These are phyloP conservation scores for Diplodia sapinea DNA, from an alignment of 2,329 filamentous ascomycete genomes.

Conservation along the genomic window DNA sequence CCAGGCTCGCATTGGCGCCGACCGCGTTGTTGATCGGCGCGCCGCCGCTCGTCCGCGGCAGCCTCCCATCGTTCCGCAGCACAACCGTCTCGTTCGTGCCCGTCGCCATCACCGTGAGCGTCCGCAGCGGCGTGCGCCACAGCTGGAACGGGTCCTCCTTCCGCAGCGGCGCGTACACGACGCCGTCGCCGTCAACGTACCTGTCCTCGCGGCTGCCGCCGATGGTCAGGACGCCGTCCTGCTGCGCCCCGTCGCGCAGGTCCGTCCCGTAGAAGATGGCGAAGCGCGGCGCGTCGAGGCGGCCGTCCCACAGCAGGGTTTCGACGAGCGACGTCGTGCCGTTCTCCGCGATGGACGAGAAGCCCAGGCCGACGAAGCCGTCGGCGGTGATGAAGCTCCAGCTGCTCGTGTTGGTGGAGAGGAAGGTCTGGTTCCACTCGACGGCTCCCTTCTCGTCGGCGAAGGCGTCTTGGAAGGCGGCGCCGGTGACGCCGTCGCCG, in stretches of 20 bases:
- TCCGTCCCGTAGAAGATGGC: constrained; percentile 35
- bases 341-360: constrained; percentile 35
- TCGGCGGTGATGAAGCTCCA: constrained; percentile 37
- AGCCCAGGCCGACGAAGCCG: constrained; percentile 36
- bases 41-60: constrained; percentile 26
- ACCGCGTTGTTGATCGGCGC: constrained; percentile 24
- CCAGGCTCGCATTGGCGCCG: constrained; percentile 31
- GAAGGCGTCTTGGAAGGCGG: constrained; percentile 33
- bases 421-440: constrained; percentile 37
- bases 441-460: constrained; percentile 22
- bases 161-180: constrained; percentile 49
- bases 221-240: constrained; percentile 36
- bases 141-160: constrained; percentile 34
- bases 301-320: constrained; percentile 34
- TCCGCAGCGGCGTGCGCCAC: constrained; percentile 35
- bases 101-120: constrained; percentile 33
- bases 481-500: constrained; percentile 34
- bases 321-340: constrained; percentile 34
- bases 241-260: constrained; percentile 1
- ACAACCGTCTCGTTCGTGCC: constrained; percentile 31
- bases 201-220: constrained; percentile 54
- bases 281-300: constrained; percentile 35
- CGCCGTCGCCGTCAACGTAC: constrained; percentile 66
- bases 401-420: constrained; percentile 34
- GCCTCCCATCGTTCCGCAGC: constrained; percentile 23